These are phyloP conservation scores for Trichoderma pleuroti DNA, from an alignment of 2,329 filamentous ascomycete genomes.

Conservation along the genomic window DNA sequence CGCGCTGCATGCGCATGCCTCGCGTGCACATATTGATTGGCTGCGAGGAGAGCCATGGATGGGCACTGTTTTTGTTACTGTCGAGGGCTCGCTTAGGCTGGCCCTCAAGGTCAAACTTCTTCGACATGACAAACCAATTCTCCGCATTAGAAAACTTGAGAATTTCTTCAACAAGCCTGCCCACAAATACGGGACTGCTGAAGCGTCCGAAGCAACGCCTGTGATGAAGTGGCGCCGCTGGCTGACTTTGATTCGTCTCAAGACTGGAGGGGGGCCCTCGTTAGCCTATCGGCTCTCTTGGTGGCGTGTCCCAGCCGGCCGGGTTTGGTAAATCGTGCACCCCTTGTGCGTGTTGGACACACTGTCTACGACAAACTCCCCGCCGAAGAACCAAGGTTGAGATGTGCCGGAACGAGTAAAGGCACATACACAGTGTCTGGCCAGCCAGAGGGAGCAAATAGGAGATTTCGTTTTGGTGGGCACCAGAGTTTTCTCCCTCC, in stretches of 20 bases:
- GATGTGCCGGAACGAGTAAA: conserved; percentile 9
- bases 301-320: conserved; percentile 1
- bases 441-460: not conserved
- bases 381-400: not conserved
- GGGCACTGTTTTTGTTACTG: not conserved
- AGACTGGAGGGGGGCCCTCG: not conserved
- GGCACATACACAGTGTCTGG: not conserved
- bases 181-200: not conserved
- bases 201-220: not conserved
- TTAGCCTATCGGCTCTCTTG: not conserved
- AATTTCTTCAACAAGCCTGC: not conserved
- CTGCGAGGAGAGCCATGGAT: not conserved
- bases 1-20: not conserved
- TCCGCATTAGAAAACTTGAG: not conserved
- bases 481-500: not conserved
- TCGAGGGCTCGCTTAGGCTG: not conserved
- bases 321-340: conserved; percentile 5
- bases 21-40: not conserved
- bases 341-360: not conserved
- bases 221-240: conserved; percentile 9
- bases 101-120: not conserved
- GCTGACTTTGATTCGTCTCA: not conserved
- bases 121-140: not conserved
- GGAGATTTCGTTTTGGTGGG: conserved; percentile 6
- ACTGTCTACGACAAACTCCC: conserved; percentile 2